A percentile compares a stretch with the other conserved stretches of the same genome.
Evolutionary conservation across 257 asterid genomes (phyloP).

Genomic region (Solanum pimpinellifolium): DNA sequence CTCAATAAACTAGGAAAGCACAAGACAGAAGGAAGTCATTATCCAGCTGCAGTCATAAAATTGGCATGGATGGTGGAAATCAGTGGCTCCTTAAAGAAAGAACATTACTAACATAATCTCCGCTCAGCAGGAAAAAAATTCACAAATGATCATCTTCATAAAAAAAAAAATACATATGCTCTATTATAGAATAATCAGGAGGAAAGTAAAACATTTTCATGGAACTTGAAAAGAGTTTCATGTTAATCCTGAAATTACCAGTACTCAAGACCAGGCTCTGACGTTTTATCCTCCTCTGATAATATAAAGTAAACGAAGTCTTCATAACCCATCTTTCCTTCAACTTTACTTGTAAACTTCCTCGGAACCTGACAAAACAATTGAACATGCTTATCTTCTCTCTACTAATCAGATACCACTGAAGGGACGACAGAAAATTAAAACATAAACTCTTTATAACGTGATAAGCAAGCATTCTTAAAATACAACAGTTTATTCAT

Average conservation of each 20-base stretch:
- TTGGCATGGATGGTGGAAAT: neutral
- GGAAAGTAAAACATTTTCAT: neutral
- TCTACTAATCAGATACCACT: neutral
- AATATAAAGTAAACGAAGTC: slow-evolving; percentile 94
- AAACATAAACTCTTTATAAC: neutral
- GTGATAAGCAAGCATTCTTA: neutral
- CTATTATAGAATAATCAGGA: neutral
- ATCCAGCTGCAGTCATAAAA: neutral
- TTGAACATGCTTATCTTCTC: neutral
- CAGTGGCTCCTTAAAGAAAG: neutral
- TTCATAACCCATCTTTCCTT: slow-evolving; percentile 99
- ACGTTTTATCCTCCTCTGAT: slow-evolving; percentile 97
- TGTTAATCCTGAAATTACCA: slow-evolving; percentile 42
- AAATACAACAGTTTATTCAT: neutral
- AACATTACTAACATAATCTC: neutral
- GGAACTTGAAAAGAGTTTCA: neutral
- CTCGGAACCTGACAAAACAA: slow-evolving; percentile 61
- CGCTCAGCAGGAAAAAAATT: neutral
- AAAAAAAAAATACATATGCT: neutral
- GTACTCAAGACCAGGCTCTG: slow-evolving; percentile 96
- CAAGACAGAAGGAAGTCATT: neutral
- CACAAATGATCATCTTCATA: neutral
- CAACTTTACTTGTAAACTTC: slow-evolving; percentile 95
- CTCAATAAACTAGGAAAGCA: neutral
- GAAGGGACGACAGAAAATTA: neutral